Evolutionary conservation across 805 yeast genomes (phyloP), one percentile per base, ranked within the genome.

Genomic region (Hanseniaspora lachancei): DNA sequence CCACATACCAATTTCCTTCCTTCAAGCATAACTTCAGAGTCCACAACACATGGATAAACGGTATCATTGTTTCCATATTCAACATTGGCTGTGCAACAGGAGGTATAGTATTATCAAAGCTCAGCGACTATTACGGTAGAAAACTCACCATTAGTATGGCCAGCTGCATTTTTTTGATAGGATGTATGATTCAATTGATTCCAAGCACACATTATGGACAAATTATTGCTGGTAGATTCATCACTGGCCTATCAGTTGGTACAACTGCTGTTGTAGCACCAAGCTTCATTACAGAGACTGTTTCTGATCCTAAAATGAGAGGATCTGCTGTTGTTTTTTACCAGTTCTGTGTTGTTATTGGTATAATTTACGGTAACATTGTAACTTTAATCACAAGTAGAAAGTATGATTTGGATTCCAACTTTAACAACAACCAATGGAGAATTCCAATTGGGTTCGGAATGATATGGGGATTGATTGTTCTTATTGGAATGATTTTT

Each of bases 161-260:
- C 50, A 72, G 78, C 77, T 62, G 72, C 24, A 71, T 80, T 47
- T 82, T 81, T 65, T 75, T 79, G 51, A 71, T 76, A 44, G 89
- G 88, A 50, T 72, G 80, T 41, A 63, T 76, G 39, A 72, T 82
- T 55, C 86, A 82, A 66, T 77, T 82, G 51, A 67, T 82, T 13
- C 64, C 64, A 16, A 47, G 61, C 3, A 27, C 34, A 15, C 24
- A 36, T 35, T 27, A 13, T 49, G 60, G 66, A 29, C 87, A 81
- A 66, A 75, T 77, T 61, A 72, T 78, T 58, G 67, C 80, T 58
- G 89, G 88, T 35, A 74, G 89, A 70, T 74, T 78, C 38, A 68
- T 86, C 50, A 76, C 83, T 29, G 95, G 95, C 10, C 58, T 85
- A 8, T 83, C 85, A 29, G 84, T 86, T 55, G 95, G 95, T 43